phyloP scores from a whole-genome alignment of 2,329 filamentous ascomycete genomes.

The Emergomyces pasteurianus region DNA sequence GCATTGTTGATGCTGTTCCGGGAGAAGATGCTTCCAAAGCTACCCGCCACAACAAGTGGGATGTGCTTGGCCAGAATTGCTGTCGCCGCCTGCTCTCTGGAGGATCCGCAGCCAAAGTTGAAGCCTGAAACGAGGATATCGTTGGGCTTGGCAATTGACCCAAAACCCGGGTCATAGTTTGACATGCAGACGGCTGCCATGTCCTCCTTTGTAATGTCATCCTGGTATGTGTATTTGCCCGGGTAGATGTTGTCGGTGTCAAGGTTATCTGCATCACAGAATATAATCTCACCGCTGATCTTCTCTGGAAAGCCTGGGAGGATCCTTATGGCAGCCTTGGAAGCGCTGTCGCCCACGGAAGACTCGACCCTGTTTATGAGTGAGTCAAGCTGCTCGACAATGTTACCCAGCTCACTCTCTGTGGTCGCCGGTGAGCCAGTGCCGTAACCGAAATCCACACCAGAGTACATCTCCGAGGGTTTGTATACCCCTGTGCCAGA shows the following conservation, averaged over 20 bases:
- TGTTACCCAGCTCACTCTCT: too few relatives aligned
- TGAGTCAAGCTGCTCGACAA: too few relatives aligned
- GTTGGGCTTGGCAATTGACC: slow-evolving; percentile 47
- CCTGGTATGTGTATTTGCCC: slow-evolving; percentile 85
- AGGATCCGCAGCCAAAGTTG: slow-evolving; percentile 82
- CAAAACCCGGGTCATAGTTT: slow-evolving; percentile 75
- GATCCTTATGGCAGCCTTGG: slow-evolving; percentile 46
- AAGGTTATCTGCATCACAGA: slow-evolving; percentile 74
- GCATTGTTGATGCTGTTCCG: slow-evolving; percentile 41
- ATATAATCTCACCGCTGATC: slow-evolving; percentile 76
- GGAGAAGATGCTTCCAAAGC: slow-evolving; percentile 73
- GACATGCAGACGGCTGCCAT: slow-evolving; percentile 91
- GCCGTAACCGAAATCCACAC: too few relatives aligned
- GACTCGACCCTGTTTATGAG: too few relatives aligned
- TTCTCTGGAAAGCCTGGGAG: slow-evolving; percentile 77
- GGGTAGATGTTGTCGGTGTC: slow-evolving; percentile 91
- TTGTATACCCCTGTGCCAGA: too few relatives aligned
- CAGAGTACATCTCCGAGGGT: too few relatives aligned
- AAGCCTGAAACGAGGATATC: slow-evolving; percentile 79
- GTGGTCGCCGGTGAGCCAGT: too few relatives aligned
- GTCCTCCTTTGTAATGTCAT: slow-evolving; percentile 59
- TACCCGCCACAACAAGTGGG: slow-evolving; percentile 65
- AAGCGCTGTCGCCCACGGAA: not conserved
- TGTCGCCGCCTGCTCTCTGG: slow-evolving; percentile 78
- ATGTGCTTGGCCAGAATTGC: slow-evolving; percentile 72